Evolutionary conservation across 805 yeast species (phyloP).

Genomic region (Lachancea kluyveri): DNA sequence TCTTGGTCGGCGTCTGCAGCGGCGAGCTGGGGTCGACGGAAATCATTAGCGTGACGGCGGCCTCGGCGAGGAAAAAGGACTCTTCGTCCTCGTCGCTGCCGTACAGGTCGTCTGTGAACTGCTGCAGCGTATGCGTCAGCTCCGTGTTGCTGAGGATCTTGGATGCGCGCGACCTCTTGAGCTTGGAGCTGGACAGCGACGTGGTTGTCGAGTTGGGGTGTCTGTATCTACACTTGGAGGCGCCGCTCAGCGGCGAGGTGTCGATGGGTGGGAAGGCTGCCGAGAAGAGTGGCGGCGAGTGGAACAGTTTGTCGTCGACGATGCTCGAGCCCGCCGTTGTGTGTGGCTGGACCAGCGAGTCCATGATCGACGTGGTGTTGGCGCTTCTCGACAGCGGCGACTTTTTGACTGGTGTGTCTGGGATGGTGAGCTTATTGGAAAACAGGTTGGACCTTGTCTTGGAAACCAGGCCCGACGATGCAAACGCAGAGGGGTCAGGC

Average conservation of each 20-base stretch:
- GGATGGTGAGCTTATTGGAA: conserved; percentile 23
- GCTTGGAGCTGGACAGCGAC: conserved; percentile 11
- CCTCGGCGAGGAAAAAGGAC: conserved; percentile 6
- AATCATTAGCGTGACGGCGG: conserved; percentile 7
- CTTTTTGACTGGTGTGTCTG: conserved; percentile 30
- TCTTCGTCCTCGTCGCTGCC: conserved; percentile 20
- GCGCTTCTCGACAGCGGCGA: conserved; percentile 19
- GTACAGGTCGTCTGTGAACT: conserved; percentile 31
- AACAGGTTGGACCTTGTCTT: conserved; percentile 17
- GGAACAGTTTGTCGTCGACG: conserved; percentile 1
- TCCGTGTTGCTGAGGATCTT: conserved; percentile 25
- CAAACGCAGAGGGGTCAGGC: conserved; percentile 26
- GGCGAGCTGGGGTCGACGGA: conserved; percentile 7
- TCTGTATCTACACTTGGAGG: conserved; percentile 4
- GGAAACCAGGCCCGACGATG: conserved; percentile 25
- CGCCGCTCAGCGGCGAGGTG: conserved; percentile 7
- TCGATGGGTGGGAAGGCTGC: conserved; percentile 5
- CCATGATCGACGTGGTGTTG: conserved; percentile 10
- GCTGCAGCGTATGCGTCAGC: conserved; percentile 28
- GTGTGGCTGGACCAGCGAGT: conserved; percentile 10
- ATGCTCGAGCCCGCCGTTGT: conserved; percentile 10
- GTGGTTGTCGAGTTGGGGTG: conserved; percentile 6
- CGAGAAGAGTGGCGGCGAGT: conserved; percentile 6
- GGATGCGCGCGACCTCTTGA: conserved; percentile 26
- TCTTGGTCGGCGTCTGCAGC: conserved; percentile 12